Percentiles rank a stretch among this genome's conserved stretches.
phyloP scores from a whole-genome alignment of 192 early-diverging fungal genomes.

The Coemansia sp. region DNA sequence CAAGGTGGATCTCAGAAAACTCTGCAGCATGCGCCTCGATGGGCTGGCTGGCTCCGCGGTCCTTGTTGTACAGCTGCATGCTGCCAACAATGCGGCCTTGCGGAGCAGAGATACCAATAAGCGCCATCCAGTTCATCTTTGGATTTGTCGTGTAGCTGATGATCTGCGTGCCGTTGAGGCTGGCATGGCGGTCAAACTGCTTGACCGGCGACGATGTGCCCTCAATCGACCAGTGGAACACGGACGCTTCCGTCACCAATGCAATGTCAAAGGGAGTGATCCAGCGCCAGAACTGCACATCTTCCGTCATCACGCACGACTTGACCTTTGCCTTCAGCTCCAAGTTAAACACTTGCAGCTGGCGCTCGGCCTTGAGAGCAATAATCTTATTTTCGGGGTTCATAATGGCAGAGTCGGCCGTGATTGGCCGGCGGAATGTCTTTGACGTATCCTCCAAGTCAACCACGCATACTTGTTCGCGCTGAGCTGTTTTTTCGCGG shows the following conservation, averaged over 20 bases:
- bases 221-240: slow-evolving; percentile 98
- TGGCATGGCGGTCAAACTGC: slow-evolving; percentile 91
- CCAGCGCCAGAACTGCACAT: slow-evolving; percentile 96
- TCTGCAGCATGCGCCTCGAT: slow-evolving; percentile 97
- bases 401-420: slow-evolving; percentile 98
- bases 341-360: slow-evolving; percentile 97
- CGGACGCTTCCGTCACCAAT: slow-evolving; percentile 80
- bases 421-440: slow-evolving; percentile 85
- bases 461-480: slow-evolving; percentile 91
- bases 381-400: slow-evolving; percentile 91
- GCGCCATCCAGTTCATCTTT: slow-evolving; percentile 91
- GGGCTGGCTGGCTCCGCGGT: slow-evolving; percentile 86
- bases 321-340: slow-evolving; percentile 95
- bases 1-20: slow-evolving; percentile 86
- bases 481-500: slow-evolving; percentile 82
- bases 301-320: slow-evolving; percentile 85
- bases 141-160: slow-evolving; percentile 92
- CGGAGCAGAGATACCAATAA: slow-evolving; percentile 91
- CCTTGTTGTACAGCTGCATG: slow-evolving; percentile 96
- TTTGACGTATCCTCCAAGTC: slow-evolving; percentile 85
- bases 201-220: slow-evolving; percentile 80
- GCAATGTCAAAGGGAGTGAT: slow-evolving; percentile 81
- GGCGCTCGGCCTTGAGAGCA: slow-evolving; percentile 89
- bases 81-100: slow-evolving; percentile 88
- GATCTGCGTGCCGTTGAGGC: slow-evolving; percentile 83